These are phyloP conservation scores for Capsicum pubescens DNA, from an alignment of 257 asterid genomes.

Conservation along the genomic window DNA sequence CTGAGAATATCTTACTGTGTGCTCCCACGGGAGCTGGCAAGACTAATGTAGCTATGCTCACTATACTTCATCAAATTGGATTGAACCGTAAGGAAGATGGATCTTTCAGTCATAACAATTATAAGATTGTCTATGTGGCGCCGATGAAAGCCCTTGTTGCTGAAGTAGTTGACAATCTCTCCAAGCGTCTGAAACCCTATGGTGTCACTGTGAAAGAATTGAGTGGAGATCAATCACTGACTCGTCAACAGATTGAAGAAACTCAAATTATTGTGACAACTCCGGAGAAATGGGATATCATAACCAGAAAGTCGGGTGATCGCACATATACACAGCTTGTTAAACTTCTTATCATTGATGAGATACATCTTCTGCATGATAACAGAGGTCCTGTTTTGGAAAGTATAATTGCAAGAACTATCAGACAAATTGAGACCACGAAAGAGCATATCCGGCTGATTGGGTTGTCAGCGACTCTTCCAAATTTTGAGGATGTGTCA, in stretches of 20 bases:
- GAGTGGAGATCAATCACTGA: conserved; percentile 51
- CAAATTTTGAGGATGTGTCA: conserved; percentile 49
- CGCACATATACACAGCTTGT: conserved; percentile 53
- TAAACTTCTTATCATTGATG: conserved; percentile 48
- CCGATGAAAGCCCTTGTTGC: conserved; percentile 56
- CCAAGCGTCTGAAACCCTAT: conserved; percentile 44
- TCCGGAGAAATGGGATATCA: conserved; percentile 53
- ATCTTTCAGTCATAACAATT: conserved; percentile 38
- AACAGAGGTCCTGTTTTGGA: conserved; percentile 54
- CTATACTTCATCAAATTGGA: conserved; percentile 49
- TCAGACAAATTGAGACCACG: conserved; percentile 50
- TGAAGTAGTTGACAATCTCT: conserved; percentile 49
- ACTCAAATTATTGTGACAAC: conserved; percentile 54
- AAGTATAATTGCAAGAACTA: conserved; percentile 47
- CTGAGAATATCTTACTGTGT: conserved; percentile 49
- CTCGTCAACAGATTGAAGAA: conserved; percentile 54
- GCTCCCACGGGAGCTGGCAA: conserved; percentile 59
- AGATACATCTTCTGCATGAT: conserved; percentile 51
- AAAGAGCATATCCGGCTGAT: conserved; percentile 52
- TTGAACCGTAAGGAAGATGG: conserved; percentile 46
- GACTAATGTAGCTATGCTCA: conserved; percentile 57
- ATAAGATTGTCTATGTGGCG: conserved; percentile 53
- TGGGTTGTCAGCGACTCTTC: conserved; percentile 52
- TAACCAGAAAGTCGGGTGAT: conserved; percentile 54
- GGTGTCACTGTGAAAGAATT: conserved; percentile 50